Base-by-base conservation (phyloP, 1,139 yeast genomes). In the Candida sp. region DNA sequence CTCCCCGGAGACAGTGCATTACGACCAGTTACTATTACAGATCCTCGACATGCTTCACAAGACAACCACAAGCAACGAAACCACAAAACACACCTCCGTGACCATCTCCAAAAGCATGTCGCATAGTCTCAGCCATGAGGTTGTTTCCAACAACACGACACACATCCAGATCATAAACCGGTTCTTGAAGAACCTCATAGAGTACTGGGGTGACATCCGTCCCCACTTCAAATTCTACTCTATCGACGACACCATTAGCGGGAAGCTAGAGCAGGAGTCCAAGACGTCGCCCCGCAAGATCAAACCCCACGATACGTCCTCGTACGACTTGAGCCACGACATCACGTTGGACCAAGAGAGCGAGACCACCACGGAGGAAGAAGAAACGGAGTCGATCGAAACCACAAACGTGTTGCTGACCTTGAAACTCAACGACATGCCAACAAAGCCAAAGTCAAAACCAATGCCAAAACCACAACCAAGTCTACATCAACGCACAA, bases 71-170 rank as follows among this genome's bases (percentile, higher is more conserved):
- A 65, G 69, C 46, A 42, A 61, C 3, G 60, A 63, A 2, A 52
- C 56, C 0, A 82, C 88, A 2, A 75, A 72, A 52, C 86, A 84
- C 57, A 76, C 74, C 6, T 58, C 78, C 6, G 65, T 65, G 26
- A 68, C 83, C 1, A 59, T 85, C 37, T 69, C 86, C 35, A 82
- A 77, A 60, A 68, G 83, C 30, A 62, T 84, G 42, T 69, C 82
- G 7, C 79, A 82, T 46, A 75, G 85, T 30, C 58, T 85, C 37
- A 80, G 85, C 52, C 84, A 83, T 53, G 83, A 81, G 59, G 67
- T 75, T 44, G 64, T 80, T 3, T 77, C 73, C 48, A 63, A 80
- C 31, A 68, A 72, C 48, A 79, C 74, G 54, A 75, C 76, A 44
- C 81, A 79, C 52, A 61, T 83, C 22, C 69, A 77, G n/a, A 72